Conservation (phyloP, 2,329 filamentous ascomycete genomes). For the Pseudogymnoascus sp. region DNA sequence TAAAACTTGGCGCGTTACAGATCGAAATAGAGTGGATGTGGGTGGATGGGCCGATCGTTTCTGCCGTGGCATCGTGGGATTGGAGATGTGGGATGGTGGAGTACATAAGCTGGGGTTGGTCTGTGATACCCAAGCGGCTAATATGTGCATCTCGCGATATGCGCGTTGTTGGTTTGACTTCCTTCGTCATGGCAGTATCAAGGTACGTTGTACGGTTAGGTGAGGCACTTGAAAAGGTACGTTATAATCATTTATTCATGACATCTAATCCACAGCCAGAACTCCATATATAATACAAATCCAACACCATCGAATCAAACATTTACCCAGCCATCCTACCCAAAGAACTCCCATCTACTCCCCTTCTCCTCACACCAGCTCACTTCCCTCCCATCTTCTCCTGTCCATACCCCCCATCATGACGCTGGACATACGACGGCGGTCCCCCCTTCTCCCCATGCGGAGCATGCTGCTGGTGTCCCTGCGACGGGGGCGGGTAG, state of each 20-base stretch:
- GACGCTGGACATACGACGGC: background rate
- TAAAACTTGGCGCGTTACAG: background rate
- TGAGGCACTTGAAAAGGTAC: background rate
- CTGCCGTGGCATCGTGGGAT: background rate
- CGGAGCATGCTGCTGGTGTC: background rate
- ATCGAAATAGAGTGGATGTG: constrained; percentile 1
- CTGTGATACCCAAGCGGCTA: background rate
- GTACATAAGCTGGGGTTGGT: background rate
- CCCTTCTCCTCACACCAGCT: background rate
- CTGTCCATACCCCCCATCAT: background rate
- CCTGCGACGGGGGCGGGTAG: background rate
- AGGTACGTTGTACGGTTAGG: background rate
- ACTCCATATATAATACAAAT: background rate
- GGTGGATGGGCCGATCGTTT: background rate
- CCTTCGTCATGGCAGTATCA: background rate
- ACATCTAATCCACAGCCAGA: background rate
- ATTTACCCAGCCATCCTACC: background rate
- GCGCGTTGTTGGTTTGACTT: background rate
- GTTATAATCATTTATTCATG: background rate
- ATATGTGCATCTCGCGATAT: background rate
- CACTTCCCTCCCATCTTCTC: background rate
- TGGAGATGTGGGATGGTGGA: background rate
- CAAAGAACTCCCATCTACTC: background rate
- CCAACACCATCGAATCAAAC: background rate
- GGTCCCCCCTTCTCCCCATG: background rate